phyloP scores from a whole-genome alignment of 768 basidiomycete species.

The Austroboletus eburneus region DNA sequence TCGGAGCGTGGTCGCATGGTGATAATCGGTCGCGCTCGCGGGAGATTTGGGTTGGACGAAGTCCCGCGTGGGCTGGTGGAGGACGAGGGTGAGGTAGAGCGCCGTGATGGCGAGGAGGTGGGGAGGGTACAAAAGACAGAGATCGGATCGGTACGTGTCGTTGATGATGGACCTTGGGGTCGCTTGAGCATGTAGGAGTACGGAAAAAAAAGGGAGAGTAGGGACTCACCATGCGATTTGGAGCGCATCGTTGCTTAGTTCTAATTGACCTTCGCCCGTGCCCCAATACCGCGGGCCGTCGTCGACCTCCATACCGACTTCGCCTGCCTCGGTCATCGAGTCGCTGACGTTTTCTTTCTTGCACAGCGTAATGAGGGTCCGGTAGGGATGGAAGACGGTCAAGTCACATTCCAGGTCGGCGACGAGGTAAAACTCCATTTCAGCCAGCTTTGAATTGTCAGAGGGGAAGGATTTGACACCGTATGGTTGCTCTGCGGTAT shows the following conservation, averaged over 20 bases:
- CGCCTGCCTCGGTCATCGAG: slow-evolving; percentile 51
- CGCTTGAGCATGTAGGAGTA: not conserved
- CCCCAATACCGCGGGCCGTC: slow-evolving; percentile 73
- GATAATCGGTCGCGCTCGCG: slow-evolving; percentile 15
- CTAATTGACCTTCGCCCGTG: slow-evolving; percentile 72
- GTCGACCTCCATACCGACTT: slow-evolving; percentile 49
- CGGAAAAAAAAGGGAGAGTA: not conserved
- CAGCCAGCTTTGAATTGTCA: slow-evolving; percentile 89
- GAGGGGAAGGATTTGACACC: slow-evolving; percentile 76
- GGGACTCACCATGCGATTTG: slow-evolving; percentile 83
- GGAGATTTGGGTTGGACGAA: slow-evolving; percentile 38
- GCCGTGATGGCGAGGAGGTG: slow-evolving; percentile 92
- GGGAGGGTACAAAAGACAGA: slow-evolving; percentile 93
- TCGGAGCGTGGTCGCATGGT: slow-evolving; percentile 39
- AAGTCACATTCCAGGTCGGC: slow-evolving; percentile 96
- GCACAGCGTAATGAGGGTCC: slow-evolving; percentile 76
- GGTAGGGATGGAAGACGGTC: slow-evolving; percentile 91
- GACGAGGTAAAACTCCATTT: slow-evolving; percentile 99
- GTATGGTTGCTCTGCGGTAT: slow-evolving; percentile 53
- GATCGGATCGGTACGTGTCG: slow-evolving; percentile 90
- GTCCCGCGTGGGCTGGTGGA: slow-evolving; percentile 57
- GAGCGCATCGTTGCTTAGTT: slow-evolving; percentile 68
- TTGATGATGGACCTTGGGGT: slow-evolving; percentile 88
- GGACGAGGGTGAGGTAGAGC: slow-evolving; percentile 81
- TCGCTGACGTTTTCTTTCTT: slow-evolving; percentile 47